Percentiles rank a stretch among this genome's conserved stretches.
phyloP scores from a whole-genome alignment of 805 yeast species.

The Pichia eremophila region DNA sequence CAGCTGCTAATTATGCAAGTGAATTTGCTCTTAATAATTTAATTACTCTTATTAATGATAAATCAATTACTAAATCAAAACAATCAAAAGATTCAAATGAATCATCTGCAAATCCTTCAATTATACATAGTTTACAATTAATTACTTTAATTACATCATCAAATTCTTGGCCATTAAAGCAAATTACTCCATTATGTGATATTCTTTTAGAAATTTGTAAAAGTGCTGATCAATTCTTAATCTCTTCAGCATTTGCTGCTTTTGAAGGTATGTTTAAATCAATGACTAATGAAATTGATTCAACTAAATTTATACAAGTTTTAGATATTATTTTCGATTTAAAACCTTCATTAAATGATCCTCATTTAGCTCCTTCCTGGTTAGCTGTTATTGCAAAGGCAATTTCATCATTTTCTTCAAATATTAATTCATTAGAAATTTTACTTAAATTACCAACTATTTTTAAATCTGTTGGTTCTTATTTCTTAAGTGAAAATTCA shows the following conservation, averaged over 20 bases:
- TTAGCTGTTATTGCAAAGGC: conserved; percentile 89
- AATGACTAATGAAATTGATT: conserved; percentile 42
- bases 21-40: conserved; percentile 55
- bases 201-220: conserved; percentile 65
- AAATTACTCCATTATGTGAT: conserved; percentile 68
- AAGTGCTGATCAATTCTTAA: conserved; percentile 74
- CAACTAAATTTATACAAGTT: conserved; percentile 54
- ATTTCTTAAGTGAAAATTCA: conserved; percentile 58
- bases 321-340: conserved; percentile 66
- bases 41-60: conserved; percentile 33
- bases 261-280: conserved; percentile 73
- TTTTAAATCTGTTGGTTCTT: conserved; percentile 50
- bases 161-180: conserved; percentile 72
- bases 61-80: conserved; percentile 21
- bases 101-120: conserved; percentile 32
- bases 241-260: conserved; percentile 73
- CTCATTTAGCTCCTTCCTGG: conserved; percentile 90
- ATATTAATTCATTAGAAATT: conserved; percentile 41
- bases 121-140: conserved; percentile 72
- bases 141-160: conserved; percentile 62
- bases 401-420: conserved; percentile 40
- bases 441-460: conserved; percentile 47
- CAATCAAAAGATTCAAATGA: conserved; percentile 32
- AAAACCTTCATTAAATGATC: conserved; percentile 74
- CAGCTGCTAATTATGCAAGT: conserved; percentile 63